Evolutionary conservation across 2,329 filamentous ascomycete genomes (phyloP).

Genomic region (Pseudogymnoascus sp.): DNA sequence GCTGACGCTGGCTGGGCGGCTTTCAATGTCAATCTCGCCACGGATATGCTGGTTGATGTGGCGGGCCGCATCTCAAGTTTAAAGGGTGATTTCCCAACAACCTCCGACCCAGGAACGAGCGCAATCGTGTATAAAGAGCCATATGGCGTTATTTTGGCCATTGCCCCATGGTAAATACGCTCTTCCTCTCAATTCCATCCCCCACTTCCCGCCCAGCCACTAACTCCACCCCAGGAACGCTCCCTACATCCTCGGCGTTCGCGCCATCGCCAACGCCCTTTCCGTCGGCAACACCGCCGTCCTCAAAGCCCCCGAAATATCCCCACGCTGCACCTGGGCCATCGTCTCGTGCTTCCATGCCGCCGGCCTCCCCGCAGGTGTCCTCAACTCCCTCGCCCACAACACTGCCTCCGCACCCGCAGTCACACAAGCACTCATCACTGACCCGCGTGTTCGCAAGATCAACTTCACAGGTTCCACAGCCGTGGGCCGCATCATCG

Average conservation of each 20-base stretch:
- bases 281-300: conserved; percentile 73
- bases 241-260: conserved; percentile 45
- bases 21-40: conserved; percentile 35
- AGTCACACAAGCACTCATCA: conserved; percentile 61
- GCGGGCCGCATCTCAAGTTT: conserved; percentile 34
- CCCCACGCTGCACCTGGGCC: conserved; percentile 55
- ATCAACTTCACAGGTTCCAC: conserved; percentile 83
- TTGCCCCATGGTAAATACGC: conserved; percentile 65
- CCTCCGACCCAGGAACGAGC: conserved; percentile 39
- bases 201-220: neutral
- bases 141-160: conserved; percentile 69
- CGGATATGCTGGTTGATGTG: conserved; percentile 36
- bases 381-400: conserved; percentile 63
- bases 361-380: conserved; percentile 69
- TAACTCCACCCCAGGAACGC: conserved; percentile 41
- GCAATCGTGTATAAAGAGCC: conserved; percentile 68
- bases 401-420: conserved; percentile 58
- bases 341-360: conserved; percentile 59
- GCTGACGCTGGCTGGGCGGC: conserved; percentile 32
- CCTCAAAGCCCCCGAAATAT: conserved; percentile 63
- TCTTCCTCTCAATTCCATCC: neutral
- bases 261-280: conserved; percentile 54
- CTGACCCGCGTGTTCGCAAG: conserved; percentile 62
- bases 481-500: conserved; percentile 64
- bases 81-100: conserved; percentile 31